These are phyloP conservation scores for Petasospora rhodanensis DNA, from an alignment of 1,139 yeast species.

Conservation along the genomic window DNA sequence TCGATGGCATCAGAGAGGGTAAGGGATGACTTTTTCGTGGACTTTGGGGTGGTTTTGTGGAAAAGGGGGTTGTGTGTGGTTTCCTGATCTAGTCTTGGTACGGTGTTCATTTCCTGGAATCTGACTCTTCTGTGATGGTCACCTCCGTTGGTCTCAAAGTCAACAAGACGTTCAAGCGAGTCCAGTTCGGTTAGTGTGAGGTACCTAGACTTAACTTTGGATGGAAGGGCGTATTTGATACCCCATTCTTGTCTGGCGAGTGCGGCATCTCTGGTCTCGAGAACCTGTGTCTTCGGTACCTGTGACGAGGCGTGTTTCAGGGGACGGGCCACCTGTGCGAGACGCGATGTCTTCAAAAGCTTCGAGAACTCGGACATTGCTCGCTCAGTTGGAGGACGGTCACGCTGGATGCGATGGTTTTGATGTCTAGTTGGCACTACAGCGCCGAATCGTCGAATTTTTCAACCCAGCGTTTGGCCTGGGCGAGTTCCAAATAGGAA, in stretches of 20 bases:
- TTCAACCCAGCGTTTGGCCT: too few species aligned
- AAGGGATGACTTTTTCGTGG: neutral
- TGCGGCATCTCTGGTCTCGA: conserved; percentile 54
- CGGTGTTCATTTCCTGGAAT: conserved; percentile 48
- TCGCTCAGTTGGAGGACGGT: neutral
- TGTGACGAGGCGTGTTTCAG: conserved; percentile 5
- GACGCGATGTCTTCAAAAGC: conserved; percentile 28
- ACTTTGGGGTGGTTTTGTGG: conserved; percentile 2
- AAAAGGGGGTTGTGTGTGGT: conserved; percentile 31
- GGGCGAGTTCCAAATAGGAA: too few species aligned
- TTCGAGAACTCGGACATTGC: conserved; percentile 24
- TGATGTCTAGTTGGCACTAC: too few species aligned
- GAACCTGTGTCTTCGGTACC: conserved; percentile 36
- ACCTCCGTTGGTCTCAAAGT: conserved; percentile 44
- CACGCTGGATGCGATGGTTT: conserved; percentile 1
- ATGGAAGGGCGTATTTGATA: conserved; percentile 53
- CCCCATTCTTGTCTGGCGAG: conserved; percentile 61
- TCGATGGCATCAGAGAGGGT: conserved; percentile 5
- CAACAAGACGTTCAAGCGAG: conserved; percentile 46
- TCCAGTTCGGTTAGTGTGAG: conserved; percentile 49
- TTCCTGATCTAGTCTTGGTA: conserved; percentile 24
- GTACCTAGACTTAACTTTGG: conserved; percentile 41
- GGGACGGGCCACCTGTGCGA: conserved; percentile 26
- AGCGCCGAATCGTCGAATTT: too few species aligned
- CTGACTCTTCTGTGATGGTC: conserved; percentile 44